These are phyloP conservation scores for Pseudoscleropodium purum DNA, from an alignment of 225 moss, liverwort and hornwort genomes.

Conservation along the genomic window DNA sequence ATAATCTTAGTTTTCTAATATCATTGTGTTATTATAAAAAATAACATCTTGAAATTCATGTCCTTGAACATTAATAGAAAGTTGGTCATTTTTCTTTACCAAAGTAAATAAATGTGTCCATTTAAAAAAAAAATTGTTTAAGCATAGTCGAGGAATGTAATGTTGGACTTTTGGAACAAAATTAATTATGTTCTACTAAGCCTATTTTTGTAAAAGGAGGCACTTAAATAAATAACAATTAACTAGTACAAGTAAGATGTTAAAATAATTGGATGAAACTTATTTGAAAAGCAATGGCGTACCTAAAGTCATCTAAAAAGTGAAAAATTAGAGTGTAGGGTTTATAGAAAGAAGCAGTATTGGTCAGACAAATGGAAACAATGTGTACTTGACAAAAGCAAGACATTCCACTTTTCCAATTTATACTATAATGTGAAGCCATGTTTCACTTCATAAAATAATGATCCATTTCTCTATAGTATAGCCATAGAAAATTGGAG, in stretches of 20 bases:
- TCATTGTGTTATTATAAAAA: no score
- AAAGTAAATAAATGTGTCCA: neutral
- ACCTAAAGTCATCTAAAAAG: neutral
- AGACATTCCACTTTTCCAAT: neutral
- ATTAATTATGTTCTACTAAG: neutral
- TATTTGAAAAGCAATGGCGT: neutral
- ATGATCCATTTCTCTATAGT: neutral
- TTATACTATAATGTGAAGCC: accelerated
- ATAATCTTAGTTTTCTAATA: no score
- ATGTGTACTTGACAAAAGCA: neutral
- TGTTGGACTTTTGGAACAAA: accelerated
- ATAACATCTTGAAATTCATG: neutral
- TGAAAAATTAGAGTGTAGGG: neutral
- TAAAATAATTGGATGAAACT: neutral
- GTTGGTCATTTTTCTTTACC: neutral
- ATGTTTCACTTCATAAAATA: neutral
- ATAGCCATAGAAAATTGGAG: no score
- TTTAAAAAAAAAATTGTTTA: neutral
- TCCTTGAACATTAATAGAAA: no score
- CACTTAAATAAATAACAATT: neutral
- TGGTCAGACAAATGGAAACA: neutral
- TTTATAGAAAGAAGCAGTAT: neutral
- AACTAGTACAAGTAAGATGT: neutral
- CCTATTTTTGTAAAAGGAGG: accelerated
- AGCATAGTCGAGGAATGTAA: neutral